Evolutionary conservation across 179 eudicot species (phyloP).

Genomic region (Vitellaria paradoxa): DNA sequence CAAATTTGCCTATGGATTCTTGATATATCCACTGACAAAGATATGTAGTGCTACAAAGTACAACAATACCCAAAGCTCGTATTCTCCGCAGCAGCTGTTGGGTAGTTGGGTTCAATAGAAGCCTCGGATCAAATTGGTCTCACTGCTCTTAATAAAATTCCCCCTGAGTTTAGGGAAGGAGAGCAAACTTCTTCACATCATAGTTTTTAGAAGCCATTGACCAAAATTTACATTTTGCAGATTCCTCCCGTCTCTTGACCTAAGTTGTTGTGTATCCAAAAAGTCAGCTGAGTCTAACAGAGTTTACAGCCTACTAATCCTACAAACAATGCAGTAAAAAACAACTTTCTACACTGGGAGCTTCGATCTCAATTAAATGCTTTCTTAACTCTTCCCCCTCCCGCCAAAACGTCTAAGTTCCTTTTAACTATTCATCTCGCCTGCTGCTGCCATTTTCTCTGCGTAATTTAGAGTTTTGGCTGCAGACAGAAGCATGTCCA

Average conservation of each 20-base stretch:
- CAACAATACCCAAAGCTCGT: not conserved
- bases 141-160: not conserved
- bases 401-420: not conserved
- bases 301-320: slow-evolving; percentile 6
- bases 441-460: slow-evolving; percentile 31
- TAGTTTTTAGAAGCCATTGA: slow-evolving; percentile 1
- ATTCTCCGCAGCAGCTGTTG: slow-evolving; percentile 1
- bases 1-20: slow-evolving; percentile 14
- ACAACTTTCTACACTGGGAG: slow-evolving; percentile 3
- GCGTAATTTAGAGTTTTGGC: slow-evolving; percentile 57
- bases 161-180: not conserved
- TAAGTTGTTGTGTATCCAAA: not conserved
- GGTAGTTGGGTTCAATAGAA: not conserved
- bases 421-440: not conserved
- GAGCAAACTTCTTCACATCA: not conserved
- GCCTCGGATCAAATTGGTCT: not conserved
- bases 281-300: slow-evolving; percentile 5
- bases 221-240: not conserved
- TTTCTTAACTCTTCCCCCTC: not conserved
- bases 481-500: slow-evolving; percentile 79
- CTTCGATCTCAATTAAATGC: not conserved
- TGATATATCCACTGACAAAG: slow-evolving; percentile 6
- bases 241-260: not conserved
- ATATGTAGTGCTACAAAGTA: slow-evolving; percentile 2
- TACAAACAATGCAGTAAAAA: slow-evolving; percentile 2